A percentile compares a stretch with the other conserved stretches of the same genome.
Conservation (phyloP, 768 basidiomycete genomes). For the Mycena crocata region DNA sequence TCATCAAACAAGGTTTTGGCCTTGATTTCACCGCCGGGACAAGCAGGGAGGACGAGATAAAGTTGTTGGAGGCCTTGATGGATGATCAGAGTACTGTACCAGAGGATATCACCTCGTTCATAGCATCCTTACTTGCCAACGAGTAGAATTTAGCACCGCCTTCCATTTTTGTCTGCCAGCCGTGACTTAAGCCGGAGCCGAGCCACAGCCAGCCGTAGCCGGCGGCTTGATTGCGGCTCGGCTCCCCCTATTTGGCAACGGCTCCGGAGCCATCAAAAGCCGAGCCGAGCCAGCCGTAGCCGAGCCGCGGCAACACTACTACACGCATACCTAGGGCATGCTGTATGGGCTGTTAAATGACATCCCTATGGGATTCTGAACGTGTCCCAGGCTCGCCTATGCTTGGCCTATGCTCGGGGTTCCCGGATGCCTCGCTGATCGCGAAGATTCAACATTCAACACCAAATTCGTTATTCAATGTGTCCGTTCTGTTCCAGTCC, state of each 20-base stretch:
- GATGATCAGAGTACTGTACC: background rate
- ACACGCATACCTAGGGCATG: no score
- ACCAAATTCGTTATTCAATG: no score
- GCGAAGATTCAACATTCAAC: no score
- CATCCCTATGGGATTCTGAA: no score
- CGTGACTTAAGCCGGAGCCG: background rate
- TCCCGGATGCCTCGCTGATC: no score
- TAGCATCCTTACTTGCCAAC: background rate
- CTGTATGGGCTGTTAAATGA: no score
- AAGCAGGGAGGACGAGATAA: background rate
- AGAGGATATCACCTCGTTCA: slow-evolving; percentile 3
- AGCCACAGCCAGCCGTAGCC: slow-evolving; percentile 1
- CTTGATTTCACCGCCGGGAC: background rate
- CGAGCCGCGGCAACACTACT: slow-evolving; percentile 13
- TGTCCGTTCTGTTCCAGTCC: no score
- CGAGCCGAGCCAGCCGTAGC: no score
- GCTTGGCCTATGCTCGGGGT: no score
- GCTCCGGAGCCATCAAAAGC: slow-evolving; percentile 1
- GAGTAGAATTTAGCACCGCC: no score
- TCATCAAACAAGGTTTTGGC: background rate
- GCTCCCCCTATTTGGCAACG: background rate
- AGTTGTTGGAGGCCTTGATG: background rate
- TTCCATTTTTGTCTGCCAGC: background rate
- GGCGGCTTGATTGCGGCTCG: background rate
- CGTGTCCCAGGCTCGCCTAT: no score